A percentile compares a stretch with the other conserved stretches of the same genome.
Evolutionary conservation across 371 early-diverging fungal species (phyloP).

Genomic region (Apophysomyces ossiformis): DNA sequence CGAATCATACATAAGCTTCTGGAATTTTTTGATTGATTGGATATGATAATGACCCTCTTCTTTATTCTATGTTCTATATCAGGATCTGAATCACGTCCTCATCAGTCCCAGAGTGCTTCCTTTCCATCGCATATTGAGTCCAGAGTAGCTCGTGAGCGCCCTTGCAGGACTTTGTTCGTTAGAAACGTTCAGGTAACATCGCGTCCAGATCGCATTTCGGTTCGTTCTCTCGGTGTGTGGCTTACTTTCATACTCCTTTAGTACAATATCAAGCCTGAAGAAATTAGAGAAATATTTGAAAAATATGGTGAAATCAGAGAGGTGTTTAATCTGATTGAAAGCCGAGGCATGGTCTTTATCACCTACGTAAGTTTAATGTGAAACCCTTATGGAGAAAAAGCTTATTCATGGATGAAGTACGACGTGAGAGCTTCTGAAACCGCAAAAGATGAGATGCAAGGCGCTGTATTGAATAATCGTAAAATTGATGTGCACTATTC

Average conservation of each 20-base stretch:
- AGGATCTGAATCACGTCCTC: constrained; percentile 24
- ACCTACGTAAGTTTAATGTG: constrained; percentile 48
- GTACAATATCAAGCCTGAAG: constrained; percentile 43
- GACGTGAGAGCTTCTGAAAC: constrained; percentile 56
- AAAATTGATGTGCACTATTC: constrained; percentile 64
- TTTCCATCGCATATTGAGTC: constrained; percentile 46
- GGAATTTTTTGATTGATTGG: constrained; percentile 3
- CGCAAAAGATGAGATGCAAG: constrained; percentile 52
- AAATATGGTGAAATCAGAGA: constrained; percentile 58
- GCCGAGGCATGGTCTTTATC: constrained; percentile 60
- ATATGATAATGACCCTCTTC: constrained; percentile 1
- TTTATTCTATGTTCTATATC: constrained; percentile 8
- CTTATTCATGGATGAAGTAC: constrained; percentile 31
- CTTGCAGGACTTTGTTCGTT: constrained; percentile 59
- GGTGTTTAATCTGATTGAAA: constrained; percentile 49
- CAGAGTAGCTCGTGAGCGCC: constrained; percentile 52
- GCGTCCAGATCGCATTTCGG: not conserved
- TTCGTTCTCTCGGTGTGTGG: not conserved
- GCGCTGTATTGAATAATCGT: constrained; percentile 39
- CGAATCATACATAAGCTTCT: constrained; percentile 4
- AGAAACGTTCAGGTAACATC: constrained; percentile 59
- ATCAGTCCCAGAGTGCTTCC: constrained; percentile 20
- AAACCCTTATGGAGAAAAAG: not conserved
- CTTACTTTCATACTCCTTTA: constrained; percentile 17
- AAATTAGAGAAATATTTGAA: constrained; percentile 46